Evolutionary conservation across 768 basidiomycete genomes (phyloP).

Genomic region (Termitomyces sp.): DNA sequence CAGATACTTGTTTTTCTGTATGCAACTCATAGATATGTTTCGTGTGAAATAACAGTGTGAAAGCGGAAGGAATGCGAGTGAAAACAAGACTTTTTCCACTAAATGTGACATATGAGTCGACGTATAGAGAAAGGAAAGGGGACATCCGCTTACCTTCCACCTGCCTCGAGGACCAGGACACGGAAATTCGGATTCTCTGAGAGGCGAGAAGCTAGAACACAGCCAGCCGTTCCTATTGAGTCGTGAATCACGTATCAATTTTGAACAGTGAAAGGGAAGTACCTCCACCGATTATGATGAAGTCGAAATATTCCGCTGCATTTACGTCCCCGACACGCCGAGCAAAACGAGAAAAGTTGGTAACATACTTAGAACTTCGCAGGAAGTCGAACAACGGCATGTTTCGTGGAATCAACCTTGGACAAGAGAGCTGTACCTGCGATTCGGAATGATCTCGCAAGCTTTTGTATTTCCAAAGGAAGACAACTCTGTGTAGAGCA

Average conservation of each 20-base stretch:
- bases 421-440: background rate
- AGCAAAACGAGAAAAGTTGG: constrained; percentile 19
- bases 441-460: background rate
- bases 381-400: constrained; percentile 3
- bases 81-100: constrained; percentile 39
- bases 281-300: constrained; percentile 56
- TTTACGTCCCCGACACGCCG: constrained; percentile 5
- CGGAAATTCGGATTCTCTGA: constrained; percentile 48
- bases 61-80: constrained; percentile 42
- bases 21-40: constrained; percentile 48
- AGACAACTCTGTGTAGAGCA: background rate
- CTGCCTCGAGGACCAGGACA: constrained; percentile 56
- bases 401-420: background rate
- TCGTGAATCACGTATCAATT: background rate
- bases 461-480: background rate
- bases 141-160: constrained; percentile 43
- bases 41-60: constrained; percentile 34
- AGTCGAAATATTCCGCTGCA: constrained; percentile 32
- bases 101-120: background rate
- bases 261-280: background rate
- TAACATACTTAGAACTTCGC: constrained; percentile 12
- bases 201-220: constrained; percentile 53
- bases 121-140: background rate
- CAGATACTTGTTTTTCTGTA: constrained; percentile 52
- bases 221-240: constrained; percentile 50